phyloP scores from a whole-genome alignment of 73 alveolate genomes.

The Tetrahymena malaccensis region DNA sequence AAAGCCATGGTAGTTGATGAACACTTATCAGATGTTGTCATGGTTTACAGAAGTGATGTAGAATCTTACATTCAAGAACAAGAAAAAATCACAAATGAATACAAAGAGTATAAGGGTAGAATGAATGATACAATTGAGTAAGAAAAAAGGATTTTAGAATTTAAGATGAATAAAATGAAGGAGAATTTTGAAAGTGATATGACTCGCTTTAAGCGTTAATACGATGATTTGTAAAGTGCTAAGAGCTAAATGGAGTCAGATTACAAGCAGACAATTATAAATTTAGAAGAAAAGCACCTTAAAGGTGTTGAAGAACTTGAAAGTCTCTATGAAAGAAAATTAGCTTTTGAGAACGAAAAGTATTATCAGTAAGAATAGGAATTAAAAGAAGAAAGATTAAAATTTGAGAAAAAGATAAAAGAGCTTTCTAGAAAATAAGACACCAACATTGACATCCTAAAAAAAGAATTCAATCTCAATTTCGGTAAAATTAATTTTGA shows the following conservation, averaged over 20 bases:
- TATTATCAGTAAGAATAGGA: constrained; percentile 68
- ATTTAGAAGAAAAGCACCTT: constrained; percentile 69
- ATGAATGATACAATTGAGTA: constrained; percentile 2
- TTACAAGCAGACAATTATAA: constrained; percentile 57
- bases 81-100: constrained; percentile 54
- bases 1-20: constrained; percentile 67
- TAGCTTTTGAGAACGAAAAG: constrained; percentile 64
- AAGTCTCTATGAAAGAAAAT: constrained; percentile 72
- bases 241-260: constrained; percentile 63
- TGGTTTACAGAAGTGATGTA: constrained; percentile 61
- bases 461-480: constrained; percentile 42
- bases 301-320: constrained; percentile 69
- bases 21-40: constrained; percentile 75
- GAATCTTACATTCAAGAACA: constrained; percentile 59
- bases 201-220: constrained; percentile 52
- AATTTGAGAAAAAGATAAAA: constrained; percentile 51
- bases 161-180: constrained; percentile 50
- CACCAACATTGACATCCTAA: constrained; percentile 54
- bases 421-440: constrained; percentile 55
- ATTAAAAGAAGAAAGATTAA: constrained; percentile 60
- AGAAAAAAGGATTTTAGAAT: constrained; percentile 61
- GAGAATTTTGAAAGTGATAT: constrained; percentile 49
- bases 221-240: constrained; percentile 56
- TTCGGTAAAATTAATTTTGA: constrained; percentile 12
- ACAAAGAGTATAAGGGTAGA: constrained; percentile 39